Evolutionary conservation across 306 rosid species (phyloP).

Genomic region (Inga laurina): DNA sequence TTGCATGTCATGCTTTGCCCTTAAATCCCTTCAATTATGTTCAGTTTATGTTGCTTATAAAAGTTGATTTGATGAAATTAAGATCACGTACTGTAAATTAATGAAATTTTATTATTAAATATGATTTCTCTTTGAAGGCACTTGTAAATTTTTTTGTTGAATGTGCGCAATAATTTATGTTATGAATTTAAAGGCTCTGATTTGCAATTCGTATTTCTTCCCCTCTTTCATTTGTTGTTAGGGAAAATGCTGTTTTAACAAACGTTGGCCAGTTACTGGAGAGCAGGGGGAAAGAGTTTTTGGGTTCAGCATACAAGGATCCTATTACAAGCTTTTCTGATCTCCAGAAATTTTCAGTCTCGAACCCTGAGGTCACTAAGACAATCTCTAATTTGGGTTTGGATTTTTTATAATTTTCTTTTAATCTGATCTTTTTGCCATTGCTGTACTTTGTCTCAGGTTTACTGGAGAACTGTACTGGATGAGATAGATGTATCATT

Average conservation of each 20-base stretch:
- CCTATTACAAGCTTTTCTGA: conserved; percentile 78
- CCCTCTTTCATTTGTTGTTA: conserved; percentile 36
- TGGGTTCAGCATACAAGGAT: conserved; percentile 78
- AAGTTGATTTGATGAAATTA: neutral
- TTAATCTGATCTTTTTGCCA: conserved; percentile 14
- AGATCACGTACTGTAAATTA: neutral
- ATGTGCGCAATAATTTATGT: conserved; percentile 8
- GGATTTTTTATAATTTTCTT: conserved; percentile 1
- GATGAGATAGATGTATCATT: conserved; percentile 71
- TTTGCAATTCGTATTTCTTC: neutral
- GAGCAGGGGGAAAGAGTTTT: conserved; percentile 69
- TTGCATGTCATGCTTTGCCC: neutral
- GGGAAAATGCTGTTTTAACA: conserved; percentile 60
- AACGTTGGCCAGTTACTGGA: conserved; percentile 73
- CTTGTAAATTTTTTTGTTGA: neutral
- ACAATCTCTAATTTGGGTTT: conserved; percentile 18
- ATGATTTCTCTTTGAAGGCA: neutral
- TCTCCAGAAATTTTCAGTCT: conserved; percentile 79
- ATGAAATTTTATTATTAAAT: neutral
- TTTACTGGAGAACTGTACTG: conserved; percentile 72
- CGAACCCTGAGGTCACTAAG: conserved; percentile 69
- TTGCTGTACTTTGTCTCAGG: conserved; percentile 50
- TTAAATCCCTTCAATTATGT: neutral
- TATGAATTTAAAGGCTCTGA: conserved; percentile 17
- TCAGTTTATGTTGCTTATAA: neutral